Percentiles rank a stretch among this genome's conserved stretches.
Evolutionary conservation across 2,329 filamentous ascomycete genomes (phyloP).

Genomic region (Penicillium sp.): DNA sequence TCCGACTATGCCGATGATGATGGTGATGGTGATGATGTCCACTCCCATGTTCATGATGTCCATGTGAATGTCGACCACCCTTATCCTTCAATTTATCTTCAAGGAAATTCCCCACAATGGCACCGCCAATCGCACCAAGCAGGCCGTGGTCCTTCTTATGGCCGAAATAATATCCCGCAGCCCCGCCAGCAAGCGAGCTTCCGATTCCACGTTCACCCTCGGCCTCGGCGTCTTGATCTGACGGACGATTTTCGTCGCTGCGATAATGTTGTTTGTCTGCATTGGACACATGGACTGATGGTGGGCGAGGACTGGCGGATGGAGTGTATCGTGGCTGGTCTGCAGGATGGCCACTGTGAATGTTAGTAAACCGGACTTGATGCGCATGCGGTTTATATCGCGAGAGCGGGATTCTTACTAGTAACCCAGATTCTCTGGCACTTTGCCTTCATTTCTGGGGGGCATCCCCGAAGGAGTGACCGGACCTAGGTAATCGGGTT

Average conservation of each 20-base stretch:
- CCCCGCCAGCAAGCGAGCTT: slow-evolving; percentile 62
- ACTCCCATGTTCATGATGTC: slow-evolving; percentile 25
- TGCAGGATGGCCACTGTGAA: slow-evolving; percentile 22
- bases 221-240: slow-evolving; percentile 27
- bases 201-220: slow-evolving; percentile 62
- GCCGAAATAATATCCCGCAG: slow-evolving; percentile 63
- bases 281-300: slow-evolving; percentile 27
- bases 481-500: slow-evolving; percentile 42
- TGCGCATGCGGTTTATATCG: not conserved
- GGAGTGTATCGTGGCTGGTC: slow-evolving; percentile 29
- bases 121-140: slow-evolving; percentile 63
- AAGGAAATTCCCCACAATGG: slow-evolving; percentile 61
- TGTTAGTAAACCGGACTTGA: slow-evolving; percentile 1
- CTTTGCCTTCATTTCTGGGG: slow-evolving; percentile 32
- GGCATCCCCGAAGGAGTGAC: slow-evolving; percentile 55
- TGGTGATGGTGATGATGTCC: slow-evolving; percentile 34
- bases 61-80: slow-evolving; percentile 38
- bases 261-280: slow-evolving; percentile 16
- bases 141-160: slow-evolving; percentile 64
- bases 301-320: slow-evolving; percentile 24
- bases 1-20: slow-evolving; percentile 21
- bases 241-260: slow-evolving; percentile 19
- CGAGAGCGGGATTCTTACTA: slow-evolving; percentile 35
- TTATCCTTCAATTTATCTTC: slow-evolving; percentile 60
- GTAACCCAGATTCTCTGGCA: slow-evolving; percentile 40